Base-by-base conservation (phyloP, 2,329 filamentous ascomycete species). In the Chrysoporthe austroafricana region DNA sequence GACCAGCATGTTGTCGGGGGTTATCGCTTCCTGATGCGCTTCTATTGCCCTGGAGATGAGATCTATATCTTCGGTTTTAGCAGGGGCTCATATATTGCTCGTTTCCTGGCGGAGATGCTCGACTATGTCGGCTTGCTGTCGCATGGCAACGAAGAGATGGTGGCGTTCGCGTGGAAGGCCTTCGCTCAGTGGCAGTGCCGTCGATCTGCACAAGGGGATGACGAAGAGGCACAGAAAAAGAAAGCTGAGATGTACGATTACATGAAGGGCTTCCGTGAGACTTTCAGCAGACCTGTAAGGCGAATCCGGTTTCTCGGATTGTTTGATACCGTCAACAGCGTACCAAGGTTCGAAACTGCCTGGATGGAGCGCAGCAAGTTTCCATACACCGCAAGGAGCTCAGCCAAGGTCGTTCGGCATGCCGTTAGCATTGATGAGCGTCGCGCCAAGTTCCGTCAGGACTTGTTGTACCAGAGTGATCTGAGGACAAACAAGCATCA, bases 141-240 rank as follows among this genome's bases (percentile, higher is more conserved):
- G 14, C 90, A 91, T 63, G 92, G 93, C 13, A 96, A 96, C 73
- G 91, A 96, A 74, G 93, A 96, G 72, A 90, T 96, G 88, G 88
- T 93, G 63, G 84, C 86, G 4, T 96, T 96, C 75, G 92, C 91
- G 0, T 96, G 92, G 92, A 94, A 91, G 76, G 90, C 90, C 0
- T 94, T 93, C 73, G 86, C 89, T 8, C 88, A 90, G 74, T 93
- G 90, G 90, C 89, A 92, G 74, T 84, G 84, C 56, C 85, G 90
- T 8, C 79, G 83, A 11, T 79, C 82, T 0, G 73, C 78, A 43
- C 75, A 78, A 8, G 78, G 81, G 2, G 81, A 84, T 58, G 83
- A 80, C 39, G 78, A 79, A 0, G 78, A 80, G 26, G 80, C 78
- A 1, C 76, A 77, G 39, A 73, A 78, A 70, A 79, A 88, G 70